These are phyloP conservation scores for Eucommia ulmoides DNA, from an alignment of 257 asterid genomes.

Conservation along the genomic window DNA sequence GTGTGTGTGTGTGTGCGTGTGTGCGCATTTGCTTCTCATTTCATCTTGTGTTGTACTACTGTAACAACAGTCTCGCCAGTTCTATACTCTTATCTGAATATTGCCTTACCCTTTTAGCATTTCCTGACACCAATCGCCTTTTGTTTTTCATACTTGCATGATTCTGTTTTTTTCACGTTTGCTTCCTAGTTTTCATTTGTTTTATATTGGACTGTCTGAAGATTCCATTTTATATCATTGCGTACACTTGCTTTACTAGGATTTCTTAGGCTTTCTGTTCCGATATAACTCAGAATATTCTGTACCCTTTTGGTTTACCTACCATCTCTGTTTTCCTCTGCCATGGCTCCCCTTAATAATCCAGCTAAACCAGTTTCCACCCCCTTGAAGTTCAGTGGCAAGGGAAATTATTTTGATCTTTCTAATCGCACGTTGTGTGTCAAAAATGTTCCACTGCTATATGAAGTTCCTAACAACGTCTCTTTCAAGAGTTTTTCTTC, in stretches of 20 bases:
- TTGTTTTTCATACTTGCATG: background rate
- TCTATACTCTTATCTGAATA: background rate
- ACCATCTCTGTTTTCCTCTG: slow-evolving; percentile 1
- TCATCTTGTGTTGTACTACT: background rate
- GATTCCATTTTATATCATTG: background rate
- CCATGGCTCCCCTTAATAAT: slow-evolving; percentile 47
- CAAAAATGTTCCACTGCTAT: slow-evolving; percentile 27
- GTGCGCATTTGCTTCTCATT: background rate
- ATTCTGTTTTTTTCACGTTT: background rate
- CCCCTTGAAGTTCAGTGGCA: slow-evolving; percentile 12
- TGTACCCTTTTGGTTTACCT: background rate
- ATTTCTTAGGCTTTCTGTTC: background rate
- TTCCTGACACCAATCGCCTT: background rate
- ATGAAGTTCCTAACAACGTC: slow-evolving; percentile 45
- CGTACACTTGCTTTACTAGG: background rate
- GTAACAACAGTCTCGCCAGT: background rate
- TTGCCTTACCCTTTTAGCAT: background rate
- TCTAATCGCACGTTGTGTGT: slow-evolving; percentile 28
- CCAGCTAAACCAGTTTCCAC: slow-evolving; percentile 14
- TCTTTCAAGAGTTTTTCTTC: slow-evolving; percentile 37
- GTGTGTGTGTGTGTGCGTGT: background rate
- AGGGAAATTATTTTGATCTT: slow-evolving; percentile 23
- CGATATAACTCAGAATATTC: background rate
- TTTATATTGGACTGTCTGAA: background rate
- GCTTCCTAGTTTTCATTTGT: background rate